phyloP scores from a whole-genome alignment of 306 rosid genomes.

The Sophora flavescens region DNA sequence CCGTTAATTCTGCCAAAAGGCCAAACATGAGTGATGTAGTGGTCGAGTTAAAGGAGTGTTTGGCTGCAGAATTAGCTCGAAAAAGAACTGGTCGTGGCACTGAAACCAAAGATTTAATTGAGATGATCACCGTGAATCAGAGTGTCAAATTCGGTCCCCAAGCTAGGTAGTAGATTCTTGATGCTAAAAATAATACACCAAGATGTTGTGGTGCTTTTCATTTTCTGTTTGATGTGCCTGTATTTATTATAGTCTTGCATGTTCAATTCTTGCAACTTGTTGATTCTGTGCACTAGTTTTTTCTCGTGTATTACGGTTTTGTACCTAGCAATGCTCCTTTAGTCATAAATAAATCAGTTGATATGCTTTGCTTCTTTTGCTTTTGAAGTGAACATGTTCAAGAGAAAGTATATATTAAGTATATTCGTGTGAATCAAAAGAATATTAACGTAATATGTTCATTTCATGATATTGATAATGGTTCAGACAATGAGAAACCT shows the following conservation, averaged over 20 bases:
- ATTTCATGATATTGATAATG: neutral
- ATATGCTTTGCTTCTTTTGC: neutral
- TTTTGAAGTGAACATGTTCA: slow-evolving; percentile 8
- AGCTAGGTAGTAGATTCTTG: slow-evolving; percentile 27
- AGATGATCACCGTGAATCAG: neutral
- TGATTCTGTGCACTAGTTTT: neutral
- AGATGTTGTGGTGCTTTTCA: slow-evolving; percentile 14
- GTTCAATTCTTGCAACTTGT: neutral
- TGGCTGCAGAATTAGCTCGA: slow-evolving; percentile 36
- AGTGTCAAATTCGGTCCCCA: slow-evolving; percentile 5
- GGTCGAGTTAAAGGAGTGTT: slow-evolving; percentile 51
- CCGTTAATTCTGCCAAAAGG: slow-evolving; percentile 34
- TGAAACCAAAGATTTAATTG: slow-evolving; percentile 3
- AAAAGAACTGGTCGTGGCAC: neutral
- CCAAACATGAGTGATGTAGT: slow-evolving; percentile 56
- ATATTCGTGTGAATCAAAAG: neutral
- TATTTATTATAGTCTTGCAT: neutral
- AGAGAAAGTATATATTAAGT: neutral
- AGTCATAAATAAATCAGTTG: neutral
- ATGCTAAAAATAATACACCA: neutral
- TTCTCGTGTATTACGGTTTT: neutral
- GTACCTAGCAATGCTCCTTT: neutral
- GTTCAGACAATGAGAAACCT: neutral
- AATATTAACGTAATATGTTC: neutral
- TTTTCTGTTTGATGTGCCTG: slow-evolving; percentile 6